Percentiles rank a stretch among this genome's conserved stretches.
Evolutionary conservation across 1,284 basidiomycete species (phyloP).

Genomic region (Boletus holoroseus): DNA sequence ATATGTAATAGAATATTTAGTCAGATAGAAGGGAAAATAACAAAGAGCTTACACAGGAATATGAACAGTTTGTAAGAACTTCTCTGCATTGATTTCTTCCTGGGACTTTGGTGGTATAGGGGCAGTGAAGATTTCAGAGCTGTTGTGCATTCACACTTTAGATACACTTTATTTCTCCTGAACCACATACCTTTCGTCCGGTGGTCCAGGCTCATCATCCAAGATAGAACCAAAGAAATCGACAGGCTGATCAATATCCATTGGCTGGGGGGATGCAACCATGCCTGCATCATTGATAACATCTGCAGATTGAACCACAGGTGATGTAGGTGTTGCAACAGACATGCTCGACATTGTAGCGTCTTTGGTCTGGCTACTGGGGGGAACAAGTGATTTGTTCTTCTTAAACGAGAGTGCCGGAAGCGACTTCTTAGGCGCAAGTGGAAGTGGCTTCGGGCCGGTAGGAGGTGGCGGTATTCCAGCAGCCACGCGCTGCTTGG

Average conservation of each 20-base stretch:
- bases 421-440: conserved; percentile 25
- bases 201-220: conserved; percentile 11
- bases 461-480: conserved; percentile 33
- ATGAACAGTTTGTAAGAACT: conserved; percentile 23
- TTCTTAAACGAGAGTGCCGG: conserved; percentile 44
- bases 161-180: not conserved
- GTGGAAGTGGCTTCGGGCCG: conserved; percentile 28
- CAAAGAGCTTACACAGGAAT: conserved; percentile 24
- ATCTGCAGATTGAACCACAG: conserved; percentile 4
- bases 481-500: conserved; percentile 45
- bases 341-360: not conserved
- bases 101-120: conserved; percentile 19
- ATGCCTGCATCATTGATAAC: not conserved
- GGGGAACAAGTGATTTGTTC: conserved; percentile 21
- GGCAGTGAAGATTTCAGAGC: conserved; percentile 2
- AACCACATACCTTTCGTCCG: conserved; percentile 11
- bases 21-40: not conserved
- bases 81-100: conserved; percentile 20
- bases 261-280: conserved; percentile 21
- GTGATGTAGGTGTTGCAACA: conserved; percentile 12
- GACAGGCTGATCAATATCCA: conserved; percentile 20
- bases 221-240: conserved; percentile 18
- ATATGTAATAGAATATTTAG: not conserved
- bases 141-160: conserved; percentile 1
- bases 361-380: conserved; percentile 14